Percentiles rank a stretch among this genome's conserved stretches.
These are phyloP conservation scores for Globisporangium megalacanthum DNA, from an alignment of 352 stramenopile species.

Conservation along the genomic window DNA sequence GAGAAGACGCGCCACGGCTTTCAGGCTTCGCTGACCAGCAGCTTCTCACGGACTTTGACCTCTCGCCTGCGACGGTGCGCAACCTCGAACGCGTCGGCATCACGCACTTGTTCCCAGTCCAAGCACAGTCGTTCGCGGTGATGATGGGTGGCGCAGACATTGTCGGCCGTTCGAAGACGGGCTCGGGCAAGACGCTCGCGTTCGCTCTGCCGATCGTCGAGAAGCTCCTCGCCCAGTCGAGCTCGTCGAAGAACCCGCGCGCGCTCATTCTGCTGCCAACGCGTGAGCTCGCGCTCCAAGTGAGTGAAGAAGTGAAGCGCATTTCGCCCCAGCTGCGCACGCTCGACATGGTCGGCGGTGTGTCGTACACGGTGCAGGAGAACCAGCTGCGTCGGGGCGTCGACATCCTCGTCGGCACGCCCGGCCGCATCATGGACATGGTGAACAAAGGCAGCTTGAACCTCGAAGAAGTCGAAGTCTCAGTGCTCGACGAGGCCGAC, in stretches of 20 bases:
- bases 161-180: conserved; percentile 74
- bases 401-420: conserved; percentile 95
- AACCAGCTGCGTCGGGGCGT: conserved; percentile 84
- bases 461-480: conserved; percentile 85
- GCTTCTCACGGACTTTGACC: conserved; percentile 53
- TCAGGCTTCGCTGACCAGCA: conserved; percentile 74
- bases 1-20: conserved; percentile 1
- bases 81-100: conserved; percentile 64
- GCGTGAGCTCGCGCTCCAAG: conserved; percentile 96
- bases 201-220: conserved; percentile 81
- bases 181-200: conserved; percentile 60
- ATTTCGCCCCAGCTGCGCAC: conserved; percentile 87
- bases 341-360: conserved; percentile 91
- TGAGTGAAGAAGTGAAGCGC: conserved; percentile 87
- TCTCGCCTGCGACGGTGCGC: conserved; percentile 46
- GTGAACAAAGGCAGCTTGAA: conserved; percentile 91
- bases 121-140: conserved; percentile 75
- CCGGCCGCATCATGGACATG: conserved; percentile 96
- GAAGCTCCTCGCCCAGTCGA: conserved; percentile 43
- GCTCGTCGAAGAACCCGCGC: conserved; percentile 51
- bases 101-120: conserved; percentile 80
- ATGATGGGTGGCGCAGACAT: conserved; percentile 82
- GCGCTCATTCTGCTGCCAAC: conserved; percentile 96
- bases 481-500: conserved; percentile 96
- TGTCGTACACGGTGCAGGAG: conserved; percentile 92